Evolutionary conservation across 2,329 filamentous ascomycete species (phyloP).

Genomic region (Hortaea werneckii): DNA sequence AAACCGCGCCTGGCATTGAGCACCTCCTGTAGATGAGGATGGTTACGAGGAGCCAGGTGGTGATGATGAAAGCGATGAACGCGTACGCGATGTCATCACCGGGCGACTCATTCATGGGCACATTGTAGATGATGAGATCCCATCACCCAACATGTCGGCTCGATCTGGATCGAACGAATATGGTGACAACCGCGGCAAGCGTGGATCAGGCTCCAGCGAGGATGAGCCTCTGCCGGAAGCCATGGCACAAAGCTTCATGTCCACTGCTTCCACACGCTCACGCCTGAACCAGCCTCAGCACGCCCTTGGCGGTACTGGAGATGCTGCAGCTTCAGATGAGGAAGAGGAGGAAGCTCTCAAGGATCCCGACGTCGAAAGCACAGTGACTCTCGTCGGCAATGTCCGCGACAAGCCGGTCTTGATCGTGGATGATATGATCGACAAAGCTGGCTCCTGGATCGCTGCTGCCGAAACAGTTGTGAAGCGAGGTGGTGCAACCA

Average conservation of each 20-base stretch:
- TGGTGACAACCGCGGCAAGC: constrained; percentile 29
- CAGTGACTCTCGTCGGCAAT: constrained; percentile 94
- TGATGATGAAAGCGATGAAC: constrained; percentile 34
- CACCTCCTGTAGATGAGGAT: constrained; percentile 19
- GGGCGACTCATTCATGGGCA: constrained; percentile 87
- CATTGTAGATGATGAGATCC: constrained; percentile 75
- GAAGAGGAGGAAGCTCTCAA: constrained; percentile 87
- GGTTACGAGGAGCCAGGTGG: constrained; percentile 24
- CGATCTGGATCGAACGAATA: constrained; percentile 49
- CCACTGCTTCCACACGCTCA: constrained; percentile 57
- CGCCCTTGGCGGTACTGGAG: constrained; percentile 71
- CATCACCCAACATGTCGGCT: constrained; percentile 56
- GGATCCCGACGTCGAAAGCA: constrained; percentile 75
- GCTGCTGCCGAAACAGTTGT: constrained; percentile 93
- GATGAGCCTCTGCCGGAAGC: constrained; percentile 56
- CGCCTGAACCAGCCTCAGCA: constrained; percentile 38
- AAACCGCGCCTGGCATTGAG: constrained; percentile 19
- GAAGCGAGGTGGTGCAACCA: constrained; percentile 81
- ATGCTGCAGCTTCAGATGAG: constrained; percentile 73
- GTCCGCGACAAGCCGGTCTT: constrained; percentile 82
- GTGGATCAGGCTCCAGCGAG: constrained; percentile 31
- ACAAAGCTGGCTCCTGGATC: constrained; percentile 94
- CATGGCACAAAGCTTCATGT: constrained; percentile 75
- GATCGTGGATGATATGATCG: constrained; percentile 98
- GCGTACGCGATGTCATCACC: constrained; percentile 80